phyloP scores from a whole-genome alignment of 176 grass and related monocot species.

The Phoenix roebelenii region DNA sequence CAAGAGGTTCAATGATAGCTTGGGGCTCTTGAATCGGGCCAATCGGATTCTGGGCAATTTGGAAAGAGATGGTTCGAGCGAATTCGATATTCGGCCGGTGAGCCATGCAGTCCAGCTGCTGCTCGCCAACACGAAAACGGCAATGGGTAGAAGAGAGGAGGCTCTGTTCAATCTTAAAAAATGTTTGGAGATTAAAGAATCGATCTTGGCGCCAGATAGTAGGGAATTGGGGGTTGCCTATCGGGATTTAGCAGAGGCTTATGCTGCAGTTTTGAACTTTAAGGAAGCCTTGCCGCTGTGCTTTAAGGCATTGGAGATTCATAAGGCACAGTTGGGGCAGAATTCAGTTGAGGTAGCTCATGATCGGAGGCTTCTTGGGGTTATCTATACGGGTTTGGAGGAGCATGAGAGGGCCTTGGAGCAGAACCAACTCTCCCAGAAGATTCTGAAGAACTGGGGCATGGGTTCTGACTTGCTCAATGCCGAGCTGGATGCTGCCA shows the following conservation, averaged over 20 bases:
- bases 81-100: constrained; percentile 72
- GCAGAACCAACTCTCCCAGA: constrained; percentile 71
- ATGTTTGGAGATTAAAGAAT: constrained; percentile 71
- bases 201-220: constrained; percentile 65
- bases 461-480: constrained; percentile 43
- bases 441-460: constrained; percentile 78
- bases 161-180: constrained; percentile 59
- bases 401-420: constrained; percentile 64
- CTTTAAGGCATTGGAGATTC: constrained; percentile 67
- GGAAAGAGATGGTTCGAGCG: constrained; percentile 10
- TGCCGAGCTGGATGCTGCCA: constrained; percentile 63
- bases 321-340: constrained; percentile 46
- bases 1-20: constrained; percentile 79
- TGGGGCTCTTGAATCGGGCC: constrained; percentile 62
- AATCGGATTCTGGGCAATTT: constrained; percentile 33
- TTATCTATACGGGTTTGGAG: constrained; percentile 87
- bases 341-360: constrained; percentile 84
- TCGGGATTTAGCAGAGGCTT: constrained; percentile 64
- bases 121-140: constrained; percentile 79
- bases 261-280: constrained; percentile 74
- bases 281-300: constrained; percentile 72
- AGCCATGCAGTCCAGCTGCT: constrained; percentile 63
- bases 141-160: constrained; percentile 79
- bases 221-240: constrained; percentile 55
- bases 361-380: constrained; percentile 72